Evolutionary conservation across 768 basidiomycete genomes (phyloP), one percentile per base, ranked within the genome.

Genomic region (Tulasnella sp.): DNA sequence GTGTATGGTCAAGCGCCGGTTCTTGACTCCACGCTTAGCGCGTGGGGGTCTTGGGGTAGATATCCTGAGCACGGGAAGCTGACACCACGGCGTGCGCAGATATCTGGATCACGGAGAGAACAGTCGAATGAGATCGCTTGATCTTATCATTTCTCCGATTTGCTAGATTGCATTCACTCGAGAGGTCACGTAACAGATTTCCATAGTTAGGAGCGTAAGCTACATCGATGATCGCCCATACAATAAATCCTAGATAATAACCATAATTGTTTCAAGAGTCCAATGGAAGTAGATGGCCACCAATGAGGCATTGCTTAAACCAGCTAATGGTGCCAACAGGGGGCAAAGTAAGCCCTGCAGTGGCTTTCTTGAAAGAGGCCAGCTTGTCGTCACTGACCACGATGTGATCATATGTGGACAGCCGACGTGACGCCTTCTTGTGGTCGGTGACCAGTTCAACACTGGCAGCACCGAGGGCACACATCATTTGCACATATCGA

Each of bases 251-350:
- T 31, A 64, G 58, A 64, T 29, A 64, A 64, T 64, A 64, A 64
- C 14, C 58, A 64, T 64, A 64, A 29, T 3, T 9, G 29, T 29
- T 11, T 64, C 29, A 64, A 64, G 58, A 29, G 58, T 64, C 31
- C 58, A 64, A 49, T n/a, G 49, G 49, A 7, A 49, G 49, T 1
- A 49, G 49, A 49, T 49, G 49, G 49, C 72, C 72, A 49, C 36
- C 52, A 31, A 74, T 74, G 14, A 74, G 52, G 72, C 72, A 74
- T 36, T 74, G 72, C 37, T 58, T 74, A 49, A 74, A 74, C 72
- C 72, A 74, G 52, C 29, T 74, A 29, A 74, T 49, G 49, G 39
- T 49, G 19, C 72, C 45, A 49, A 74, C 8, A 11, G 38, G 19
- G 22, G 38, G 38, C 70, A 42, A 38, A 11, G 22, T 19, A 19